phyloP scores from a whole-genome alignment of 108 stramenopile species.

The Skeletonema menzelii region DNA sequence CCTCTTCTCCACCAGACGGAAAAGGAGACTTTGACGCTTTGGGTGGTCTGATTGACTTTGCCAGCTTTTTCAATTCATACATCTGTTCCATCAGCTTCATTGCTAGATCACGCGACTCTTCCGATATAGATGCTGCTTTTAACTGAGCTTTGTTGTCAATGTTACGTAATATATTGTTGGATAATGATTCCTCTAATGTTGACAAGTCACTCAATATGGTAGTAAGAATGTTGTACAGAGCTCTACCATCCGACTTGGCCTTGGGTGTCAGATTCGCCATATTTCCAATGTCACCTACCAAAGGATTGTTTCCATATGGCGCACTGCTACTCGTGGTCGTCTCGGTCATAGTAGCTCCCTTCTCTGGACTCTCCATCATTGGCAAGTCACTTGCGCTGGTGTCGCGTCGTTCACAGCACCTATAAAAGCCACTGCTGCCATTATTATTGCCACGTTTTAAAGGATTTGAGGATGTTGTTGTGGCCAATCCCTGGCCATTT shows the following conservation, averaged over 20 bases:
- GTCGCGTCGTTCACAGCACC: slow-evolving; percentile 21
- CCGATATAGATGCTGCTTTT: slow-evolving; percentile 1
- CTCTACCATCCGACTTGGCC: slow-evolving; percentile 62
- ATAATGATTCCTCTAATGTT: slow-evolving; percentile 33
- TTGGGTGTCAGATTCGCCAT: slow-evolving; percentile 50
- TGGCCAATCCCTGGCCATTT: slow-evolving; percentile 22
- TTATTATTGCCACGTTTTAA: background rate
- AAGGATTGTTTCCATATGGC: slow-evolving; percentile 66
- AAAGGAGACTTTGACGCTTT: slow-evolving; percentile 10
- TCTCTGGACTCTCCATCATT: background rate
- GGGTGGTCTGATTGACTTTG: slow-evolving; percentile 52
- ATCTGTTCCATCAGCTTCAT: slow-evolving; percentile 33
- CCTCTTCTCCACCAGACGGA: background rate
- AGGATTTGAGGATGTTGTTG: slow-evolving; percentile 2
- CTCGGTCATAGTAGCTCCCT: background rate
- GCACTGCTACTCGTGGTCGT: background rate
- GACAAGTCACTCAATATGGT: slow-evolving; percentile 49
- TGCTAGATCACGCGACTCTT: slow-evolving; percentile 29
- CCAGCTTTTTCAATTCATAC: slow-evolving; percentile 57
- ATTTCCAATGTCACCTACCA: slow-evolving; percentile 78
- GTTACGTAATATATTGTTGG: slow-evolving; percentile 10
- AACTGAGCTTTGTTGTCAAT: slow-evolving; percentile 19
- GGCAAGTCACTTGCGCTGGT: background rate
- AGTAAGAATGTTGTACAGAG: slow-evolving; percentile 46
- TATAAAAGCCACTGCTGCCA: slow-evolving; percentile 4